Base-by-base conservation (phyloP, 345 rosid species). In the Erucastrum elatum region DNA sequence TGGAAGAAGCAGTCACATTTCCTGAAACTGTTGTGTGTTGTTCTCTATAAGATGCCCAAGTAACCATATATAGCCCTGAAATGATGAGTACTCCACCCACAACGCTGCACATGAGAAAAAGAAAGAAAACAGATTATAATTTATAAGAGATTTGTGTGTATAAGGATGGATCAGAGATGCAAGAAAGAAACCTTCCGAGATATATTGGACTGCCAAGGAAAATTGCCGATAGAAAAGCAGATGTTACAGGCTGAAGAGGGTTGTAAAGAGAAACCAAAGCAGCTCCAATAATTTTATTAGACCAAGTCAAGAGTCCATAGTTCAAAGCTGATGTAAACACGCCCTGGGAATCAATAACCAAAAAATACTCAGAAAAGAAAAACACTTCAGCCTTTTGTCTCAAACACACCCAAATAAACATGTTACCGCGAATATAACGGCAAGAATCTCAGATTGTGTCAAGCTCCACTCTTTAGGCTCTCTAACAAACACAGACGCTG, bases 191-290 rank as follows among this genome's bases (percentile, higher is more conserved):
- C 99, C 99, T 94, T 88, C 98, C 99, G 80, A 94, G 72, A 82
- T 90, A 93, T 75, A 94, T 79, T 5, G 98, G 87, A 74, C 96
- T 94, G 68, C 98, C 96, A 5, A 94, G 98, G 85, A 94, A 94
- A 69, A 90, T 64, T 72, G 85, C 74, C 2, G 99, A 92, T 37
- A 94, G 85, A 33, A 91, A 82, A 25, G 98, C 84, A 2, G 98
- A 93, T n/a, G 97, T 85, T 11, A 89, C 96, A 68, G 98, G 98
- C 85, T 94, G 99, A 80, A 94, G 98, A 72, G 99, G 99, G 75
- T 88, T 86, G 86, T 94, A 94, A 8, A 94, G 87, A 72, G 98
- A 90, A 74, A 94, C 98, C 86, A 94, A 84, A 78, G 99, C 82
- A 59, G 99, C 96, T 37, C 98, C 99, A 79, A 94, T 61, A 76